Evolutionary conservation across 2,329 filamentous ascomycete species (phyloP), one percentile per base, ranked within the genome.

Genomic region (Akanthomyces uredinophilus): DNA sequence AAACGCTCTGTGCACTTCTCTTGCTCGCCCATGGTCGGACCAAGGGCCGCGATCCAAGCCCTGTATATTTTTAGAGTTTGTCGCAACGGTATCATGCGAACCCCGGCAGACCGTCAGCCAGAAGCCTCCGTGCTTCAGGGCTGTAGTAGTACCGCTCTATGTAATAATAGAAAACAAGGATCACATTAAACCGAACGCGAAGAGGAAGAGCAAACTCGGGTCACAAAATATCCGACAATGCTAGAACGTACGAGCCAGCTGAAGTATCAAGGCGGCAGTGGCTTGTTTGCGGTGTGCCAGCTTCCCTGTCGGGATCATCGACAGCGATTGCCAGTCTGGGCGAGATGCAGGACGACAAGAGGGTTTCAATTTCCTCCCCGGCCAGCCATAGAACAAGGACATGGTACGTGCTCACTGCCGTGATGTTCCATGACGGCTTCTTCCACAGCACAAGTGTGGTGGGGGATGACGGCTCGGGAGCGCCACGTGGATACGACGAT

Each of bases 401-500:
- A 35, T 20, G 32, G 49, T 35, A 20, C 16, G 27, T 27, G 29
- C 49, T 18, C 49, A 20, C 49, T 35, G 29, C 43, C 43, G 8
- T 49, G 43, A 57, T 47, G 43, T 39, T 62, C 35, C 27, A 51
- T 41, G 50, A 37, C 39, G 29, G 35, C 24, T 37, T 52, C 37
- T 50, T 29, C 32, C 32, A 44, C 37, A 50, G 41, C 20, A 18
- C n/a, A 35, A 46, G 20, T 32, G 44, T 51, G 53, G 52, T 57
- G 37, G 53, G 24, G 52, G 53, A 43, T 14, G 44, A 54, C 18
- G 52, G 59, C 43, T 61, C 60, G 53, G 60, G 53, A 56, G 60
- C 52, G 60, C 60, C 60, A 62, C 60, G 60, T 62, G 60, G 60
- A 41, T 53, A 62, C 51, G 20, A 61, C 58, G 58, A 62, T 62